A percentile compares a stretch with the other conserved stretches of the same genome.
phyloP scores from a whole-genome alignment of 495 filamentous ascomycete species.

The Aspergillus cristatus region DNA sequence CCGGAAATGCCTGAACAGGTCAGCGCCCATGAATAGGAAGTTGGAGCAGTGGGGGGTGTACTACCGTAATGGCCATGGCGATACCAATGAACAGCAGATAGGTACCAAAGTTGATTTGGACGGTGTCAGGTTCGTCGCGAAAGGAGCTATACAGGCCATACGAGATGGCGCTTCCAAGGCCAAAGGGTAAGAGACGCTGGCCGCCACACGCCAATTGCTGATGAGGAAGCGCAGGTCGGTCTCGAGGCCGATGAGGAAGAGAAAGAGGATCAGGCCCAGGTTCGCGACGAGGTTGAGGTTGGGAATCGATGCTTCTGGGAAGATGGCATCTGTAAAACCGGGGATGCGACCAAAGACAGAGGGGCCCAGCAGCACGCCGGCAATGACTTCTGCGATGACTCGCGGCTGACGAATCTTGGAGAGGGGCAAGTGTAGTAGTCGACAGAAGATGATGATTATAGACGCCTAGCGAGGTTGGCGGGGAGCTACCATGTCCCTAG shows the following conservation, averaged over 20 bases:
- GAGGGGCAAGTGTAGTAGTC: conserved; percentile 73
- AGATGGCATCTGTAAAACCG: conserved; percentile 68
- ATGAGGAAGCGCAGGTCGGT: conserved; percentile 80
- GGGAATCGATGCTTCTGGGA: conserved; percentile 64
- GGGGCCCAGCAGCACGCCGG: conserved; percentile 82
- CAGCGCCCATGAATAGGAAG: background rate
- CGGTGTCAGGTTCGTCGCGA: conserved; percentile 48
- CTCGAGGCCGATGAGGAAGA: conserved; percentile 89
- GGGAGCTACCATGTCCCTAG: background rate
- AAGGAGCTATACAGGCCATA: conserved; percentile 83
- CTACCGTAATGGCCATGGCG: conserved; percentile 89
- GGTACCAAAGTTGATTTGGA: conserved; percentile 64
- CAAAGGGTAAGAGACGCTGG: conserved; percentile 76
- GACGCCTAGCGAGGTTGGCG: conserved; percentile 57
- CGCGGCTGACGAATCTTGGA: conserved; percentile 81
- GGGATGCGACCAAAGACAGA: conserved; percentile 79
- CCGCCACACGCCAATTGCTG: conserved; percentile 78
- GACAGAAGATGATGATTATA: conserved; percentile 88
- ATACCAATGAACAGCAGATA: conserved; percentile 93
- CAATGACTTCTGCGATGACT: conserved; percentile 94
- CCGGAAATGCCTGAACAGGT: conserved; percentile 96
- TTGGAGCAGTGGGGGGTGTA: no score
- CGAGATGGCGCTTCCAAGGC: conserved; percentile 64
- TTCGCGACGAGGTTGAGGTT: conserved; percentile 78
- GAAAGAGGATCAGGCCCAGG: conserved; percentile 78